Base-by-base conservation (phyloP, 2,329 filamentous ascomycete genomes). In the Parasarocladium wereldwijsianum region DNA sequence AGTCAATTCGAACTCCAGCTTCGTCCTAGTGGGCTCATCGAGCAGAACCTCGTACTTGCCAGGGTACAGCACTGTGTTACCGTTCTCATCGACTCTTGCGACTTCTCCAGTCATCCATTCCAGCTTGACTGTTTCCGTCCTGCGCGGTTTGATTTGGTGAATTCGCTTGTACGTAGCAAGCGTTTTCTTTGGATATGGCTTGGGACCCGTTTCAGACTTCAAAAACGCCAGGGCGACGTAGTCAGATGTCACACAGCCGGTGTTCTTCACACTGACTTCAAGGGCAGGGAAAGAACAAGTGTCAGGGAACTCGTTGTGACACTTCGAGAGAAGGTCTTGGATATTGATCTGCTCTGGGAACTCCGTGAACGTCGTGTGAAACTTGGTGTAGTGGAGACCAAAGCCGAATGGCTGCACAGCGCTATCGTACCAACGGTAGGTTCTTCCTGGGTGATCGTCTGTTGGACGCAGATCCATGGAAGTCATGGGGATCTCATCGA, bases 351-450 rank as follows among this genome's bases (percentile, higher is more conserved):
- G 23, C 29, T 17, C 17, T 26, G 27, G 15, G 17, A 19, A 31
- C 17, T 13, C 16, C 18, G 15, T 17, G 26, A 43, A 34, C 5
- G 19, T 15, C 6, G 47, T 42, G 10, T 41, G 36, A 38, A 74
- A 73, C 21, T 47, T 64, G 4, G 68, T 74, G 47, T 73, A 74
- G 41, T 73, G 66, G 34, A 72, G 39, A 1, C 69, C 70, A 34
- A 57, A 55, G 1, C 68, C 70, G 33, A 72, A 75, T 0, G 58
- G 56, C 29, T 62, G 57, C 3, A 69, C 54, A 0, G 62, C 52
- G n/a, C 50, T 49, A 18, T 55, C 54, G 43, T 67, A 74, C 67
- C 67, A 75, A 37, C 58, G 62, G 39, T 75, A 73, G 0, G 70
- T 75, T 6, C 67, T 51, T 11, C 68, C 66, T 0, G 66, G 65